Evolutionary conservation across 2,329 filamentous ascomycete genomes (phyloP).

Genomic region (Mycocentrospora acerina): DNA sequence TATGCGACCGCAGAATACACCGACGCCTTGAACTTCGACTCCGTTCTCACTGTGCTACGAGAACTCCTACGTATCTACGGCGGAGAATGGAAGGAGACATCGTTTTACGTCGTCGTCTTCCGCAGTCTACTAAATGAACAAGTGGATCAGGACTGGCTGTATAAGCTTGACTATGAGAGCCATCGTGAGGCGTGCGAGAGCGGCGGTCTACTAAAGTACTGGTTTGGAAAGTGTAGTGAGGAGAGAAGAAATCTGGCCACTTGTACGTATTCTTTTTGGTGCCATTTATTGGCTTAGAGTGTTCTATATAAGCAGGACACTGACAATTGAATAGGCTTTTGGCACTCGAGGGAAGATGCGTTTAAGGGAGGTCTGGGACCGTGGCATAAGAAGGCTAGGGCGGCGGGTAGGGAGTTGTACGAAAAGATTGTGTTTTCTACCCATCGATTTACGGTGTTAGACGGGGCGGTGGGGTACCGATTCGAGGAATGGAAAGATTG

Average conservation of each 20-base stretch:
- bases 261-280: slow-evolving; percentile 41
- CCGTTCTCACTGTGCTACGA: slow-evolving; percentile 61
- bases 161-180: slow-evolving; percentile 72
- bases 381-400: slow-evolving; percentile 57
- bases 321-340: slow-evolving; percentile 60
- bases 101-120: slow-evolving; percentile 85
- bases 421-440: slow-evolving; percentile 45
- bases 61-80: slow-evolving; percentile 52
- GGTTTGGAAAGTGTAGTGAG: slow-evolving; percentile 76
- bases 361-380: slow-evolving; percentile 61
- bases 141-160: slow-evolving; percentile 68
- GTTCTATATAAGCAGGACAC: too few species aligned
- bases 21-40: slow-evolving; percentile 74
- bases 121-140: slow-evolving; percentile 69
- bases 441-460: slow-evolving; percentile 61
- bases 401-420: slow-evolving; percentile 51
- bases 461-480: slow-evolving; percentile 64
- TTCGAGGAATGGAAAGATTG: slow-evolving; percentile 33
- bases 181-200: slow-evolving; percentile 78
- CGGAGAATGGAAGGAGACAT: slow-evolving; percentile 58
- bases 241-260: slow-evolving; percentile 79
- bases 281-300: too few species aligned
- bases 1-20: slow-evolving; percentile 77
- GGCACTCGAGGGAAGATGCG: slow-evolving; percentile 61
- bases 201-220: slow-evolving; percentile 88